Evolutionary conservation across 768 basidiomycete species (phyloP).

Genomic region (Coprinopsis sp.): DNA sequence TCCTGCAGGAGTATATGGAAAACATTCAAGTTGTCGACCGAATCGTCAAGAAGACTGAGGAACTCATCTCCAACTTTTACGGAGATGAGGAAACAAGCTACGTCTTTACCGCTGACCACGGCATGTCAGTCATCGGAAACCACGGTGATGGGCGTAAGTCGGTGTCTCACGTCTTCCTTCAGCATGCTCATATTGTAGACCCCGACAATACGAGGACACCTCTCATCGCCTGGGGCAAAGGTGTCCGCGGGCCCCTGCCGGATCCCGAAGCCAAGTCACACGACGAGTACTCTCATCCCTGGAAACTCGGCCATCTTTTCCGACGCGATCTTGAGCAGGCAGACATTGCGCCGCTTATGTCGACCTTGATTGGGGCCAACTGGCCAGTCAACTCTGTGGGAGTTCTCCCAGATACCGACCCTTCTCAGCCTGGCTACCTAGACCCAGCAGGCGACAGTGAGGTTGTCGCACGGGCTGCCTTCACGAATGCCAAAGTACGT

Average conservation of each 20-base stretch:
- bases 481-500: constrained; percentile 61
- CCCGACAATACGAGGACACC: constrained; percentile 88
- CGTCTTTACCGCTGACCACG: constrained; percentile 85
- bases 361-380: constrained; percentile 61
- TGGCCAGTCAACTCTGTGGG: constrained; percentile 86
- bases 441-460: constrained; percentile 40
- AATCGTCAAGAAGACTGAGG: constrained; percentile 65
- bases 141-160: constrained; percentile 79
- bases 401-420: constrained; percentile 71
- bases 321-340: constrained; percentile 81
- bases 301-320: constrained; percentile 53
- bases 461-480: constrained; percentile 46
- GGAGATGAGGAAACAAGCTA: constrained; percentile 65
- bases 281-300: constrained; percentile 63
- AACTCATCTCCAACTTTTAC: constrained; percentile 60
- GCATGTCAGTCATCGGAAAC: constrained; percentile 85
- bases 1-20: constrained; percentile 71
- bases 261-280: constrained; percentile 57
- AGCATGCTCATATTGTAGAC: constrained; percentile 37
- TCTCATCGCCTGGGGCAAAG: constrained; percentile 77
- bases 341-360: constrained; percentile 76
- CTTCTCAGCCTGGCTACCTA: constrained; percentile 55
- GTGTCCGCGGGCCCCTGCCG: constrained; percentile 64
- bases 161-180: not conserved
- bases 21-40: constrained; percentile 77